Evolutionary conservation across 108 stramenopile species (phyloP).

Genomic region (Mayamaea pseudoterrestris): DNA sequence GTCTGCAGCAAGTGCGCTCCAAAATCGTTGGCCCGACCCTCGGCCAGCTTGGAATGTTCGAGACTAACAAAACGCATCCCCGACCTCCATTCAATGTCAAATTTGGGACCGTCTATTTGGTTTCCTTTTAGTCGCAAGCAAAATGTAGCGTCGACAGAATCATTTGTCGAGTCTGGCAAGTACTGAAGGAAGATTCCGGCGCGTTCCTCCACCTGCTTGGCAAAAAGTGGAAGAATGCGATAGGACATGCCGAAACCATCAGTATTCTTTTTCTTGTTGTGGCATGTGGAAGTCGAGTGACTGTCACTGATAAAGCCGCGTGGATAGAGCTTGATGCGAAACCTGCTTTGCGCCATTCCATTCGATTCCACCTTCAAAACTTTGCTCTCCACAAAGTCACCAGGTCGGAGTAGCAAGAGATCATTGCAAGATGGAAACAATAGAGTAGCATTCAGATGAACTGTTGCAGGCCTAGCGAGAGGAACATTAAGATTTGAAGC

Average conservation of each 20-base stretch:
- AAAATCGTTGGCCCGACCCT: constrained; percentile 27
- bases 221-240: constrained; percentile 8
- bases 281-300: neutral
- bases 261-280: neutral
- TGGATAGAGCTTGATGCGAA: constrained; percentile 26
- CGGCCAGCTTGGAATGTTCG: constrained; percentile 1
- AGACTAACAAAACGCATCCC: constrained; percentile 30
- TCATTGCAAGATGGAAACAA: constrained; percentile 10
- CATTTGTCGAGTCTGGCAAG: constrained; percentile 2
- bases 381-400: constrained; percentile 14
- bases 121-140: constrained; percentile 26
- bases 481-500: neutral
- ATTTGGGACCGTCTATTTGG: constrained; percentile 12
- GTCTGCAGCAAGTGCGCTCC: constrained; percentile 36
- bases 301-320: constrained; percentile 29
- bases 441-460: constrained; percentile 6
- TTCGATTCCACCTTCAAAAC: constrained; percentile 3
- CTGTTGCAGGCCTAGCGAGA: neutral
- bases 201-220: constrained; percentile 4
- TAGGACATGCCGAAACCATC: constrained; percentile 18
- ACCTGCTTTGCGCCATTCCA: constrained; percentile 4
- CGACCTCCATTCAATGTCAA: constrained; percentile 38
- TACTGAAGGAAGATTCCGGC: constrained; percentile 32
- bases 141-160: constrained; percentile 26
- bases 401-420: constrained; percentile 10